Evolutionary conservation across 768 basidiomycete genomes (phyloP), one percentile per base, ranked within the genome.

Genomic region (Rhodotorula kratochvilovae): DNA sequence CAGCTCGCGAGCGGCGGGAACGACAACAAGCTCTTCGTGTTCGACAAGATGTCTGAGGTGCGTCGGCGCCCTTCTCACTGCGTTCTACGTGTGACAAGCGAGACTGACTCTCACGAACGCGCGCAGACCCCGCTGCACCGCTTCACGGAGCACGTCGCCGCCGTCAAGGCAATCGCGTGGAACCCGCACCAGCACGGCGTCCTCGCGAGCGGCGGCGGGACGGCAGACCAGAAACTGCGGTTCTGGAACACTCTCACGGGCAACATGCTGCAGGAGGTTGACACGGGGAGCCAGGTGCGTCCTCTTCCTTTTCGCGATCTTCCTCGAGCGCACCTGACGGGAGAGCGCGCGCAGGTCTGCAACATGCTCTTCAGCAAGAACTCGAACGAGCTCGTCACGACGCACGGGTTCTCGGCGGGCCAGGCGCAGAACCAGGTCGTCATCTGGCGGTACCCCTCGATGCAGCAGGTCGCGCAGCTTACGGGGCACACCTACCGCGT

Each of bases 131-230:
- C 94, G 4, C 81, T 97, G 16, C 96, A 89, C 87, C 91, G 91
- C 79, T 99, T 97, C 79, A 91, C 92, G 68, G 93, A 99, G 72
- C 95, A 99, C 79, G 89, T 89, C 5, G 95, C 96, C 3, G 95
- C 95, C 6, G 95, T 99, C 66, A 98, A 98, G 78, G 95, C 95
- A 11, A 88, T 99, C 39, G 93, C 95, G 12, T 99, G 96, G 95
- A 94, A 92, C 80, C 94, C 95, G 12, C 96, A 99, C 81, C 85
- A 95, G 56, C 83, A 88, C 19, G 92, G 93, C 2, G 85, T 97
- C 4, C 82, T 98, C 45, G 96, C 95, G 1, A 92, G 90, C 13
- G 96, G 96, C 11, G 95, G 95, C 17, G 96, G 95, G 15, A 99
- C 95, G n/a, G 93, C 96, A 76, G 96, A 98, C 80, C 95, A 94